phyloP scores from a whole-genome alignment of 2,329 filamentous ascomycete genomes.

The Penicillium aurantiogriseum region DNA sequence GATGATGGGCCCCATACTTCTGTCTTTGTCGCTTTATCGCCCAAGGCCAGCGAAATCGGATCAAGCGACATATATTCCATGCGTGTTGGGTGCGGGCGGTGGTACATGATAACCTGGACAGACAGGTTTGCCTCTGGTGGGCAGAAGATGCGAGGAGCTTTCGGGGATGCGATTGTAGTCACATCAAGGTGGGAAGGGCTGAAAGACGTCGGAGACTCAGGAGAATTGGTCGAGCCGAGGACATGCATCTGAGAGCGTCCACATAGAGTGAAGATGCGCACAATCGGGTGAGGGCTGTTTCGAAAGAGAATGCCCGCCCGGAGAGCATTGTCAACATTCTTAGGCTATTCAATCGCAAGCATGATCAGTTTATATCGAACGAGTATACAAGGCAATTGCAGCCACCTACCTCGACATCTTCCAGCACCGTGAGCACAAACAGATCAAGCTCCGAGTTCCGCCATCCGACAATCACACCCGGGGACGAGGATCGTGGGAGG shows the following conservation, averaged over 20 bases:
- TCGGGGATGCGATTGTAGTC: conserved; percentile 51
- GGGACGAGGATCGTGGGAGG: conserved; percentile 66
- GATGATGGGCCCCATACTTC: conserved; percentile 38
- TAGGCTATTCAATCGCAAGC: conserved; percentile 51
- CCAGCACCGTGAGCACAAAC: conserved; percentile 83
- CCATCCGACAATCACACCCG: conserved; percentile 92
- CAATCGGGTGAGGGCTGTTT: conserved; percentile 74
- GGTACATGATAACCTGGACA: conserved; percentile 85
- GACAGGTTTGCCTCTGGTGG: conserved; percentile 63
- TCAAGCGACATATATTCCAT: conserved; percentile 97
- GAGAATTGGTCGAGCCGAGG: conserved; percentile 74
- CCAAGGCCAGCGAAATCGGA: conserved; percentile 83
- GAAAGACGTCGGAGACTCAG: conserved; percentile 48
- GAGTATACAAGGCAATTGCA: background rate
- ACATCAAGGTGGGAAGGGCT: conserved; percentile 70
- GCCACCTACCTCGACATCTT: conserved; percentile 77
- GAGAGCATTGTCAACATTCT: conserved; percentile 83
- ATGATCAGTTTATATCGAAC: conserved; percentile 3
- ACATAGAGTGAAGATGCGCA: conserved; percentile 79
- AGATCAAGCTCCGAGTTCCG: conserved; percentile 88
- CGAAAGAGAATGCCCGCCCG: conserved; percentile 79
- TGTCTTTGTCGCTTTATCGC: conserved; percentile 59
- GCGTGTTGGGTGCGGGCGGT: conserved; percentile 75
- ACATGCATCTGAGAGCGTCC: conserved; percentile 81
- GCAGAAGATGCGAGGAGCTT: conserved; percentile 71